Conservation (phyloP, 441 rosid species). For the Raphanus hybrid region DNA sequence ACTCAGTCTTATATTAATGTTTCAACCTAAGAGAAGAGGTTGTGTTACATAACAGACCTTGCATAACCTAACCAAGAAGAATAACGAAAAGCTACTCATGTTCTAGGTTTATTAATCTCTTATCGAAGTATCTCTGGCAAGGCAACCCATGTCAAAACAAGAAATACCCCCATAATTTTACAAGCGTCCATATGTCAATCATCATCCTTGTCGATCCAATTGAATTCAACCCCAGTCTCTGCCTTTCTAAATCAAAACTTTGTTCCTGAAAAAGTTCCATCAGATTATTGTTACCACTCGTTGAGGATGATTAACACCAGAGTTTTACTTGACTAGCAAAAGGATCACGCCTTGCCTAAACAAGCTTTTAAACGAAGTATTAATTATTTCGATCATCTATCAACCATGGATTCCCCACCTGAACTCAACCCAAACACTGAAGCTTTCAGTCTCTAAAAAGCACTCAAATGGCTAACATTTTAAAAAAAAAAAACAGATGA, state of each 20-base stretch:
- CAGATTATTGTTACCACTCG: background rate
- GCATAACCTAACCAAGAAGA: too few species aligned
- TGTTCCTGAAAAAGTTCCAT: constrained; percentile 59
- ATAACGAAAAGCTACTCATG: too few species aligned
- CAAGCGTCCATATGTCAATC: too few species aligned
- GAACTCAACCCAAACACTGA: constrained; percentile 36
- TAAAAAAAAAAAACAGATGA: background rate
- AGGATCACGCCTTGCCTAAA: constrained; percentile 39
- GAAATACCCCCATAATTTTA: too few species aligned
- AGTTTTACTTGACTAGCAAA: constrained; percentile 28
- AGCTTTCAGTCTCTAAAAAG: constrained; percentile 32
- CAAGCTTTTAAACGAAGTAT: constrained; percentile 39
- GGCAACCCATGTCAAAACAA: too few species aligned
- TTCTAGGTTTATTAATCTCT: too few species aligned
- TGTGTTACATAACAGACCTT: too few species aligned
- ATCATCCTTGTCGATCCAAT: constrained; percentile 15
- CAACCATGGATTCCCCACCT: constrained; percentile 44
- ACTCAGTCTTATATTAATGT: too few species aligned
- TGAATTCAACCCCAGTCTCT: constrained; percentile 32
- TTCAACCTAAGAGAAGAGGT: too few species aligned
- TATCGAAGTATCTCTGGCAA: too few species aligned
- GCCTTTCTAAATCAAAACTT: constrained; percentile 72
- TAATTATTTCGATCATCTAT: constrained; percentile 32
- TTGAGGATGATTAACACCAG: constrained; percentile 14
- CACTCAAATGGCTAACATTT: constrained; percentile 8